Evolutionary conservation across 192 early-diverging fungal species (phyloP), one percentile per base, ranked within the genome.

Genomic region (Podochytrium sp.): DNA sequence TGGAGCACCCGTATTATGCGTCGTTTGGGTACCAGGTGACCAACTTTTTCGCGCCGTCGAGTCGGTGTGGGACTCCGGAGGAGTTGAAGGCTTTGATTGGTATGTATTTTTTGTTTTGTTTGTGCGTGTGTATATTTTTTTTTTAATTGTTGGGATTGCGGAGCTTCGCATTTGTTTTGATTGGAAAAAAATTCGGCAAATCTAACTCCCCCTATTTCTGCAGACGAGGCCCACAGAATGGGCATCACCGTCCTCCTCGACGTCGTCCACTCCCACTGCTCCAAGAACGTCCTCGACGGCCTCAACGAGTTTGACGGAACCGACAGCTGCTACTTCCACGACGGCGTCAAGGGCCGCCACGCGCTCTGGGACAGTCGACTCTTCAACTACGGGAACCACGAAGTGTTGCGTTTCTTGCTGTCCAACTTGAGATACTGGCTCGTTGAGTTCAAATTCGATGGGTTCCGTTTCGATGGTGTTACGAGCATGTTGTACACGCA

Each of bases 1-100:
- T 98, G 96, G 97, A 99, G 79, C 97, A 99, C 71, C 95, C 97
- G 33, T 99, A 99, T 81, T 99, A 98, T 72, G 97, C 96, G 41
- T 93, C 91, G 7, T 98, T 98, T 72, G 97, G 97, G 2, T 99
- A 99, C 79, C 97, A 99, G 77, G 97, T 99, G 57, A 96, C 97
- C 37, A 94, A 90, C 74, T 98, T 97, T 81, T 99, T 95, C 81
- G 94, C 94, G n/a, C 89, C 91, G 37, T 92, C 94, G 60, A 91
- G 90, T 78, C 92, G 96, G 35, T 97, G 92, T 75, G 96, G 87
- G n/a, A 91, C 92, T 34, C 97, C 97, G 12, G 97, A 98, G 77
- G 93, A 95, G 32, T 84, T 98, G 49, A 96, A 89, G 84, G 90
- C 91, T 76, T 78, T 98, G 49, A 90, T 98, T 20, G 97, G 96